Base-by-base conservation (phyloP, 2,329 filamentous ascomycete genomes). In the Pseudocercospora cruenta region DNA sequence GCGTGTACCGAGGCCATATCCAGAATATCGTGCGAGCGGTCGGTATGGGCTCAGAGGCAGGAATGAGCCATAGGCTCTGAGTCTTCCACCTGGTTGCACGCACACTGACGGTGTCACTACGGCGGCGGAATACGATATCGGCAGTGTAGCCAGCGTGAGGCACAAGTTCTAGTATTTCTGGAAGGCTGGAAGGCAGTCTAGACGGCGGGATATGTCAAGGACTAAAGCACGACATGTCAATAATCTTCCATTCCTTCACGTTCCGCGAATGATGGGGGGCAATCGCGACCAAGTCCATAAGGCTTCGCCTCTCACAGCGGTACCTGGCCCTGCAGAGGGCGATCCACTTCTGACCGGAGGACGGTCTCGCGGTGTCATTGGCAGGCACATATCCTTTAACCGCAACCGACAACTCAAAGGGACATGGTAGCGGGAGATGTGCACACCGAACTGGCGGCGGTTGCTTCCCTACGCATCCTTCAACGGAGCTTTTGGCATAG, bases 1-100 rank as follows among this genome's bases (percentile, higher is more conserved):
- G 65, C 47, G 21, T 54, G 62, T n/a, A 60, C 21, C 24, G 57
- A 57, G 22, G 64, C 61, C 64, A 66, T 66, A 31, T 43, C 26
- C 24, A 21, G 26, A 9, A 7, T 22, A 24, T 22, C 10, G 49
- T 22, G 49, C 6, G 19, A 24, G 49, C 21, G 22, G 49, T 16
- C 19, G 43, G 21, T 14, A n/a, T 53, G 47, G 21, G n/a, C 16
- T 53, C 21, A 53, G n/a, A 14, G 22, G 47, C 19, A 14, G 47
- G 26, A 53, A 53, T n/a, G n/a, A 14, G 47, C 21, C 47, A 53
- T 53, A 53, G n/a, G 47, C 47, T 10, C 47, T 51, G 47, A 10
- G 14, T 6, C 47, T 53, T 14, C 22, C 12, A 26, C n/a, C 21
- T 53, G 47, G 47, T 53, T 19, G 19, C 19, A 53, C 19, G 21